Percentiles rank a stretch among this genome's conserved stretches.
These are phyloP conservation scores for Amesomyces nigricolor DNA, from an alignment of 2,329 filamentous ascomycete genomes.

Conservation along the genomic window DNA sequence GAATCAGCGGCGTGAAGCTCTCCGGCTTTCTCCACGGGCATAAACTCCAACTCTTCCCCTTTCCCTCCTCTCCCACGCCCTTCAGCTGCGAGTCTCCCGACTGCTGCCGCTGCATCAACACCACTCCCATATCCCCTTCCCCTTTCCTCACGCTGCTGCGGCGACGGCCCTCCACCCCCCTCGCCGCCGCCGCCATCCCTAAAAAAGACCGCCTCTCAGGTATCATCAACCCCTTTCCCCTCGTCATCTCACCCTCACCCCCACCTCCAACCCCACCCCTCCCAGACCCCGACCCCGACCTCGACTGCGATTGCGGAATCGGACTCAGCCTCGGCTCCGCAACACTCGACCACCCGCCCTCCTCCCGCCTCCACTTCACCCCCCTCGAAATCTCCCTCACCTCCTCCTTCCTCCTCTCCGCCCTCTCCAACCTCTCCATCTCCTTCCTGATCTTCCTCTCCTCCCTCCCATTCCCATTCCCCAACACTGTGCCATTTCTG, in stretches of 20 bases:
- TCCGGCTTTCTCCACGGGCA: constrained; percentile 27
- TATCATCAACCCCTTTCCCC: constrained; percentile 9
- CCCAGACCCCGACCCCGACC: constrained; percentile 21
- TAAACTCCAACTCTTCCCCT: neutral
- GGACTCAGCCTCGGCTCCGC: constrained; percentile 46
- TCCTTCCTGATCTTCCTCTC: constrained; percentile 22
- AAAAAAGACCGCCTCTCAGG: constrained; percentile 33
- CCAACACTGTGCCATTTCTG: neutral
- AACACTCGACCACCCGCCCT: constrained; percentile 47
- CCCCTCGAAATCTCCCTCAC: constrained; percentile 30
- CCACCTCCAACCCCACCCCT: neutral
- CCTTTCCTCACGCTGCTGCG: neutral
- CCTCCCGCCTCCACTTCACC: constrained; percentile 41
- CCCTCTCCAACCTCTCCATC: constrained; percentile 39
- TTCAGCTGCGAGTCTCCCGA: neutral
- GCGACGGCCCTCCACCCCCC: constrained; percentile 8
- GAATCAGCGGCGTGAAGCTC: constrained; percentile 23
- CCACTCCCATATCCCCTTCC: neutral
- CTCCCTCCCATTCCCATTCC: neutral
- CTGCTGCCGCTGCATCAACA: neutral
- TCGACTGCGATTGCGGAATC: constrained; percentile 39
- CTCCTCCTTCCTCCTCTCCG: constrained; percentile 36
- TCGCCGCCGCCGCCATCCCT: constrained; percentile 26
- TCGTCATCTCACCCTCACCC: neutral
- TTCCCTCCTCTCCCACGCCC: neutral